Evolutionary conservation across 1,139 yeast species (phyloP).

Genomic region (Geotrichum bryndzae): DNA sequence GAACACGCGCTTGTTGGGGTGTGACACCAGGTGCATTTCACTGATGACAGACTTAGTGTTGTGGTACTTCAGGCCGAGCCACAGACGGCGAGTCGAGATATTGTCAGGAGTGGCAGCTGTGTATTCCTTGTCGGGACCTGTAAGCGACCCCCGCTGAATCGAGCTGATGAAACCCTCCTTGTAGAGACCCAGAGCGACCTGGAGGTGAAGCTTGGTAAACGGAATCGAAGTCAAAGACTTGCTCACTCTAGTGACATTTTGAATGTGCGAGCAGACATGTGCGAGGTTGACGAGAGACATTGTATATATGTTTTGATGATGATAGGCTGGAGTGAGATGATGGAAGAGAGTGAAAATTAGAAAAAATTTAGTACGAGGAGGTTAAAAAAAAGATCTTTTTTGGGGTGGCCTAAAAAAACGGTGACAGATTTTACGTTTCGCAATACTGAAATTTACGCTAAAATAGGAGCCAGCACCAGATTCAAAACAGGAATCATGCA

Average conservation of each 20-base stretch:
- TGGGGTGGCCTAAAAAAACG: neutral
- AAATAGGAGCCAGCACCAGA: neutral
- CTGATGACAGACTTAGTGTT: conserved; percentile 71
- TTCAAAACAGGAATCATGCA: too few species aligned
- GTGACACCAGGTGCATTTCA: conserved; percentile 67
- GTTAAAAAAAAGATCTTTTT: conserved; percentile 3
- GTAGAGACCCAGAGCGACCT: conserved; percentile 76
- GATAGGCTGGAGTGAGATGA: neutral
- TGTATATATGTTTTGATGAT: conserved; percentile 7
- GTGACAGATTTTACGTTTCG: neutral
- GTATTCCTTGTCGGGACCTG: conserved; percentile 76
- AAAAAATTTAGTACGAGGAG: neutral
- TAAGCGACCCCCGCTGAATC: conserved; percentile 77
- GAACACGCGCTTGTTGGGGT: conserved; percentile 73
- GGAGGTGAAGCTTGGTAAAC: conserved; percentile 74
- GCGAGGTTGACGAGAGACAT: conserved; percentile 88
- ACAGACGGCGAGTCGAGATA: conserved; percentile 75
- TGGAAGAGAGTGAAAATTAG: neutral
- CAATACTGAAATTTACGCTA: neutral
- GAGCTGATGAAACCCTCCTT: conserved; percentile 85
- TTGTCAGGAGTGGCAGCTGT: conserved; percentile 85
- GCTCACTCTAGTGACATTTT: conserved; percentile 76
- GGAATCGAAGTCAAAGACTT: conserved; percentile 76
- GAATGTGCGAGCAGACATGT: conserved; percentile 80
- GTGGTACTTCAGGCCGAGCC: conserved; percentile 89